Evolutionary conservation across 257 asterid species (phyloP).

Genomic region (Penstemon davidsonii): DNA sequence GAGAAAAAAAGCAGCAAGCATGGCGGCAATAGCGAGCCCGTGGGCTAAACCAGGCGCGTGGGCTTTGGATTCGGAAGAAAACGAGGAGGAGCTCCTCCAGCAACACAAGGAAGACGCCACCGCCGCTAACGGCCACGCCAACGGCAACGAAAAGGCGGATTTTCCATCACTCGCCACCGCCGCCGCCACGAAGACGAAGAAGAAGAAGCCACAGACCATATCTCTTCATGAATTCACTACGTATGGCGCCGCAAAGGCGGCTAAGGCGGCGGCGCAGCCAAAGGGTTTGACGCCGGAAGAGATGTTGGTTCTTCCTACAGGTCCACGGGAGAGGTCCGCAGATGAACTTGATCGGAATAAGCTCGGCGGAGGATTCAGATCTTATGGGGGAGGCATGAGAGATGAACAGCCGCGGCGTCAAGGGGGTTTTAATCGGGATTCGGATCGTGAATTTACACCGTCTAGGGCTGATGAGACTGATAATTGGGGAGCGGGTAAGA

Average conservation of each 20-base stretch:
- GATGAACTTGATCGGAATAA: constrained; percentile 74
- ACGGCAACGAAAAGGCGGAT: constrained; percentile 41
- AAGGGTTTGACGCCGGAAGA: constrained; percentile 60
- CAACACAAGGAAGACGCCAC: constrained; percentile 39
- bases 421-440: constrained; percentile 63
- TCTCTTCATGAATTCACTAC: constrained; percentile 61
- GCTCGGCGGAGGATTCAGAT: constrained; percentile 78
- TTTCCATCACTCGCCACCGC: constrained; percentile 69
- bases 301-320: constrained; percentile 63
- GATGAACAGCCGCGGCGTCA: constrained; percentile 77
- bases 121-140: constrained; percentile 29
- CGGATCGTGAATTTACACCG: constrained; percentile 47
- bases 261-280: constrained; percentile 27
- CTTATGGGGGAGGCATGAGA: constrained; percentile 57
- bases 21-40: constrained; percentile 90
- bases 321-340: constrained; percentile 76
- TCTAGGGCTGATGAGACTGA: constrained; percentile 93
- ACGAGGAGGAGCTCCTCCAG: constrained; percentile 67
- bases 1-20: constrained; percentile 32
- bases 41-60: constrained; percentile 95
- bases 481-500: constrained; percentile 81
- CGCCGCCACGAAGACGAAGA: constrained; percentile 63
- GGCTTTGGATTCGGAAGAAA: constrained; percentile 86
- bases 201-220: constrained; percentile 63
- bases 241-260: constrained; percentile 39